phyloP scores from a whole-genome alignment of 1,284 basidiomycete species.

The Ustilago loliicola region DNA sequence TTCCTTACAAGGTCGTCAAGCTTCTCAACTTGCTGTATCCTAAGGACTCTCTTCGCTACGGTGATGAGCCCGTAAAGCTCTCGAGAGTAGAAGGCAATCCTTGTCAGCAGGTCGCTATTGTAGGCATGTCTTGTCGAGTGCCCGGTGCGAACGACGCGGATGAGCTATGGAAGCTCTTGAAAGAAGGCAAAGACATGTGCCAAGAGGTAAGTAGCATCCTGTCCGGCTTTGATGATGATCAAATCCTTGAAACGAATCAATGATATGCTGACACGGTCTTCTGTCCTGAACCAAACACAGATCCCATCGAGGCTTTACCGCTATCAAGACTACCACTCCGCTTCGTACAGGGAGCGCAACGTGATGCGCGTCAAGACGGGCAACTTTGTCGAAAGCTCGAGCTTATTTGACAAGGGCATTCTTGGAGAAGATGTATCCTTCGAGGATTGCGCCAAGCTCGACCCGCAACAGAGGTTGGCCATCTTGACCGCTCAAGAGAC shows the following conservation, averaged over 20 bases:
- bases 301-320: constrained; percentile 46
- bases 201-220: constrained; percentile 27
- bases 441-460: constrained; percentile 37
- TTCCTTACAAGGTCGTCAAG: constrained; percentile 13
- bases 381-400: constrained; percentile 39
- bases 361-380: constrained; percentile 50
- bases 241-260: not conserved
- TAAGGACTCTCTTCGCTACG: constrained; percentile 31
- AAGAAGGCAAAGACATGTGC: constrained; percentile 45
- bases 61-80: constrained; percentile 42
- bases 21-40: constrained; percentile 33
- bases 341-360: constrained; percentile 54
- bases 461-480: constrained; percentile 54
- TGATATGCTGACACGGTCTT: not conserved
- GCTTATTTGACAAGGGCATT: constrained; percentile 41
- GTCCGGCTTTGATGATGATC: too few relatives aligned
- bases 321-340: constrained; percentile 50
- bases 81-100: constrained; percentile 48
- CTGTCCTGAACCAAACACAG: not conserved
- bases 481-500: constrained; percentile 42
- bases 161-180: constrained; percentile 46
- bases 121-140: constrained; percentile 55
- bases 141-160: constrained; percentile 53
- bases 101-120: constrained; percentile 47
- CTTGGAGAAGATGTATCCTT: constrained; percentile 14